Percentiles rank a stretch among this genome's conserved stretches.
Evolutionary conservation across 768 basidiomycete species (phyloP).

Genomic region (Naematelia aurantialba): DNA sequence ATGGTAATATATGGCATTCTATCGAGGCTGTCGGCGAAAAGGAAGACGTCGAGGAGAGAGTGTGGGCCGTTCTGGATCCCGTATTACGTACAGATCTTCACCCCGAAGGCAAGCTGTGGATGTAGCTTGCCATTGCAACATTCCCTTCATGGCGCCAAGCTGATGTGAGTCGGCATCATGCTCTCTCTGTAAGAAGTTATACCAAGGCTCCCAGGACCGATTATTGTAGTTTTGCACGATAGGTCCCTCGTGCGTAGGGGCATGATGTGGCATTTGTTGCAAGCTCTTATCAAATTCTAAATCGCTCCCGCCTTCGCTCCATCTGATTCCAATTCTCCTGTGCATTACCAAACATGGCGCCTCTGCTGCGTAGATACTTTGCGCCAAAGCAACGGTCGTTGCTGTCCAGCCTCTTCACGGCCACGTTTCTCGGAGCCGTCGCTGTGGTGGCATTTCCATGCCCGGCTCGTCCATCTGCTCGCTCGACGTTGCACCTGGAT

Average conservation of each 20-base stretch:
- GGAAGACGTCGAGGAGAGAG: not conserved
- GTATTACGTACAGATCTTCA: not conserved
- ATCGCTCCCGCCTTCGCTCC: no score
- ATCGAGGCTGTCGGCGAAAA: not conserved
- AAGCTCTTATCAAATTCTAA: no score
- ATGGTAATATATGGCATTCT: constrained; percentile 13
- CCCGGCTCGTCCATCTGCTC: constrained; percentile 35
- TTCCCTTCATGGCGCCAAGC: no score
- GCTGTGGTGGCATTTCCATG: constrained; percentile 49
- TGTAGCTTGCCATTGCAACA: no score
- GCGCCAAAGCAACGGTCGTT: constrained; percentile 45
- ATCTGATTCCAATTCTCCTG: not conserved
- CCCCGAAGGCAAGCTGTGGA: not conserved
- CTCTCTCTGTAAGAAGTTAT: no score
- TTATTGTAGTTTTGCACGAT: no score
- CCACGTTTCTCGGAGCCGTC: constrained; percentile 50
- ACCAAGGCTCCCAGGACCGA: no score
- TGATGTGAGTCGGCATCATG: no score
- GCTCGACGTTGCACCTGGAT: constrained; percentile 4
- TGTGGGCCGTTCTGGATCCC: not conserved
- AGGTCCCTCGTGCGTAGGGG: no score
- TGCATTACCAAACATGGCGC: constrained; percentile 38
- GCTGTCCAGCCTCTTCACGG: constrained; percentile 48
- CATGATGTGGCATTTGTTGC: no score
- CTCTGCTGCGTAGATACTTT: constrained; percentile 46